Conservation (phyloP, 345 rosid species). For the Eucalyptus microcorys region DNA sequence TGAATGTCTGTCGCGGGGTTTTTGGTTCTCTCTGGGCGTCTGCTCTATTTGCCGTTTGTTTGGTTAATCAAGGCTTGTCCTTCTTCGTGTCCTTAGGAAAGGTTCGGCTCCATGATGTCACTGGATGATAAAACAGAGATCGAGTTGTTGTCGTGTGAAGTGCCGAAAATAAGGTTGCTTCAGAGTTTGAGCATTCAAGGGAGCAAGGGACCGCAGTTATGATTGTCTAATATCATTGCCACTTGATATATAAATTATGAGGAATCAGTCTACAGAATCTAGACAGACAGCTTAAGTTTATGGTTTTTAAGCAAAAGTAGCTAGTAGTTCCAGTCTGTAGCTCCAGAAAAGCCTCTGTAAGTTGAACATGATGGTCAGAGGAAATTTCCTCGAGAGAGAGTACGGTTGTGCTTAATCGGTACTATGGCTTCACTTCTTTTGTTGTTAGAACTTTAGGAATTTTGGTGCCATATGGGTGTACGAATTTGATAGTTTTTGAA, state of each 20-base stretch:
- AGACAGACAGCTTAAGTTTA: not conserved
- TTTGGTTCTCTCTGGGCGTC: not conserved
- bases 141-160: conserved; percentile 47
- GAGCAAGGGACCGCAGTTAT: conserved; percentile 74
- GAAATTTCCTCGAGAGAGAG: not conserved
- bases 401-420: not conserved
- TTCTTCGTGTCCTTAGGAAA: conserved; percentile 29
- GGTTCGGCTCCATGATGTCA: conserved; percentile 30
- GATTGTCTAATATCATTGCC: not conserved
- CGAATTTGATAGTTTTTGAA: not conserved
- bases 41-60: not conserved
- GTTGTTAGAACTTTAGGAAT: not conserved
- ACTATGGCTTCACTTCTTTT: not conserved
- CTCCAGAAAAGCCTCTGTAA: not conserved
- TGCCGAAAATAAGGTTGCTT: conserved; percentile 62
- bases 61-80: not conserved
- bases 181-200: conserved; percentile 56
- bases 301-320: not conserved
- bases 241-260: not conserved
- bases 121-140: conserved; percentile 49
- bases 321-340: not conserved
- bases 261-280: not conserved
- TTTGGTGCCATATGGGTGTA: not conserved
- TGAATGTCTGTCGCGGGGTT: not conserved
- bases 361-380: not conserved